Evolutionary conservation across 768 basidiomycete species (phyloP).

Genomic region (Lyophyllum decastes): DNA sequence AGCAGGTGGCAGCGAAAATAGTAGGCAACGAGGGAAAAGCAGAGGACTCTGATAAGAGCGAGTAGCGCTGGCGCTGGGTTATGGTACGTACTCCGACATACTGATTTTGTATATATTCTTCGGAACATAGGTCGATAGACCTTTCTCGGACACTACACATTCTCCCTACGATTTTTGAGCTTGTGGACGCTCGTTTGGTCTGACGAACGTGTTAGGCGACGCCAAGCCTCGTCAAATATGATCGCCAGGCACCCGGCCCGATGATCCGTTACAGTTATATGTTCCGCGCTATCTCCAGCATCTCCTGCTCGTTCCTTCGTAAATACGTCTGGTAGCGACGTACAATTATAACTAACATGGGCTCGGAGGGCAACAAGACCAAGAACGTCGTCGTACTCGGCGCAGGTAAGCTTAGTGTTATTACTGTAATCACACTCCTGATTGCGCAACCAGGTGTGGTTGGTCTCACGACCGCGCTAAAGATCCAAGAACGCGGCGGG

Average conservation of each 20-base stretch:
- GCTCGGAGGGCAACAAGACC: not conserved
- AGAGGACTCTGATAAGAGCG: slow-evolving; percentile 17
- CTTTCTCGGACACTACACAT: not conserved
- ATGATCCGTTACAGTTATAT: not conserved
- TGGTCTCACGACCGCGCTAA: slow-evolving; percentile 75
- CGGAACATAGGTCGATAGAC: not conserved
- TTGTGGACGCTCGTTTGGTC: no score
- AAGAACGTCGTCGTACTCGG: slow-evolving; percentile 20
- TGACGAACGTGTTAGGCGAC: not conserved
- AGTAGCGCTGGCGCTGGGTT: slow-evolving; percentile 5
- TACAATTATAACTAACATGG: not conserved
- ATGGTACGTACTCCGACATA: not conserved
- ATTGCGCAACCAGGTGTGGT: slow-evolving; percentile 57
- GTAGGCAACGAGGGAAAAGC: not conserved
- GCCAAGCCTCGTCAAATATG: not conserved
- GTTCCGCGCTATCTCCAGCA: not conserved
- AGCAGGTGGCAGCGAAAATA: not conserved
- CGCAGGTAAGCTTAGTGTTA: slow-evolving; percentile 14
- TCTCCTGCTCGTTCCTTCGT: no score
- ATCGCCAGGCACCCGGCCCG: not conserved
- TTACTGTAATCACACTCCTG: not conserved
- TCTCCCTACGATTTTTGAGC: no score
- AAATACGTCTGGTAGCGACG: not conserved
- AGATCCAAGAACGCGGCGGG: slow-evolving; percentile 60
- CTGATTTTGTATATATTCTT: not conserved